Evolutionary conservation across 345 rosid genomes (phyloP), one percentile per base, ranked within the genome.

Genomic region (Populus nigra): DNA sequence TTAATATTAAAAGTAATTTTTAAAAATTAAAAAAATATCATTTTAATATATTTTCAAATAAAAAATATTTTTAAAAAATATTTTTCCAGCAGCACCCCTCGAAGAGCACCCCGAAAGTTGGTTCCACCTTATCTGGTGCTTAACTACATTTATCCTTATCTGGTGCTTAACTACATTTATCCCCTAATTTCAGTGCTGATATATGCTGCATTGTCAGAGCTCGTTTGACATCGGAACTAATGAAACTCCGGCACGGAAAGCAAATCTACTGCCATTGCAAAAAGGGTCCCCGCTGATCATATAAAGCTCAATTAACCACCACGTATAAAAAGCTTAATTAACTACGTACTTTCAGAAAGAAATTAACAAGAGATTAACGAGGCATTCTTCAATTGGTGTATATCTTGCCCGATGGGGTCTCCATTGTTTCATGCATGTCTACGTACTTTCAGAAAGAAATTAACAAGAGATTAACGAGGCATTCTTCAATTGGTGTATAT

Each of bases 41-140:
- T 27, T 27, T 27, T 27, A 27, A 1, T 27, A 27, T 27, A 27
- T 27, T 27, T 27, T 1, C 1, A 27, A 27, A 27, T 27, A 27
- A 27, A 0, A 27, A 27, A 27, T 27, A 27, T 1, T 27, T 25
- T 27, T 27, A 27, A 27, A 27, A 27, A 27, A 27, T 27, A n/a
- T n/a, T n/a, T n/a, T n/a, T n/a, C n/a, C n/a, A n/a, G n/a, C n/a
- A n/a, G n/a, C n/a, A n/a, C n/a, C n/a, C n/a, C n/a, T n/a, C n/a
- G n/a, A n/a, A n/a, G 12, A 65, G 29, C 31, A 73, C 72, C 77
- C 72, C 71, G n/a, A 77, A 84, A 83, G 83, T 35, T 65, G 71
- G 70, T 82, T 81, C 82, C 71, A n/a, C 63, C 29, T n/a, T 3
- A 25, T 7, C 2, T 16, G 59, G 23, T 7, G 59, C 23, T 53